Percentiles rank a stretch among this genome's conserved stretches.
These are phyloP conservation scores for Urochloa ruziziensis DNA, from an alignment of 176 grass and related monocot species.

Conservation along the genomic window DNA sequence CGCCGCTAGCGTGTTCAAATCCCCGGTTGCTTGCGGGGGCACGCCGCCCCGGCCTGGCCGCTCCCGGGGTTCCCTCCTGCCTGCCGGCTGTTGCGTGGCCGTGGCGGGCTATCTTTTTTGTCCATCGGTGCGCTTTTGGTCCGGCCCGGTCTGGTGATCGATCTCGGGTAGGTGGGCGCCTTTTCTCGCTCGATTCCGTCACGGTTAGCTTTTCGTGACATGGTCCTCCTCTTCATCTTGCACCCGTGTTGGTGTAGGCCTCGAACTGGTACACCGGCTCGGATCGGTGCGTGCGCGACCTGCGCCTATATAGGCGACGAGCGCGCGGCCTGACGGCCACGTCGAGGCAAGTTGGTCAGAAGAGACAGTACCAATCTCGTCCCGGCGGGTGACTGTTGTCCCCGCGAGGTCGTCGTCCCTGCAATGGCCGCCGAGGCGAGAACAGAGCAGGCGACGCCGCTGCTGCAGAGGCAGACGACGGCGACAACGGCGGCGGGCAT, in stretches of 20 bases:
- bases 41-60: not conserved
- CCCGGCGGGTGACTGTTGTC: not conserved
- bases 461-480: not conserved
- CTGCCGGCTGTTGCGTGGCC: not conserved
- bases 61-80: not conserved
- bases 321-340: not conserved
- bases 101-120: not conserved
- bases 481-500: not conserved
- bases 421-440: slow-evolving; percentile 7
- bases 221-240: not conserved
- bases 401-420: not conserved
- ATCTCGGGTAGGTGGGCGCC: not conserved
- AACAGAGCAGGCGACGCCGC: not conserved
- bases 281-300: not conserved
- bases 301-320: slow-evolving; percentile 3
- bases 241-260: not conserved
- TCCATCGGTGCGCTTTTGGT: not conserved
- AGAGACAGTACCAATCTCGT: not conserved
- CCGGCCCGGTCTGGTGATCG: not conserved
- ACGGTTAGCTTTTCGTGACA: not conserved
- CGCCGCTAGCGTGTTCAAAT: slow-evolving; percentile 23
- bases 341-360: not conserved
- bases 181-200: not conserved
- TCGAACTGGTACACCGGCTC: not conserved
- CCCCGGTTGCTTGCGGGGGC: not conserved